Conservation (phyloP, 192 early-diverging fungal genomes). For the Spizellomyces punctatus region DNA sequence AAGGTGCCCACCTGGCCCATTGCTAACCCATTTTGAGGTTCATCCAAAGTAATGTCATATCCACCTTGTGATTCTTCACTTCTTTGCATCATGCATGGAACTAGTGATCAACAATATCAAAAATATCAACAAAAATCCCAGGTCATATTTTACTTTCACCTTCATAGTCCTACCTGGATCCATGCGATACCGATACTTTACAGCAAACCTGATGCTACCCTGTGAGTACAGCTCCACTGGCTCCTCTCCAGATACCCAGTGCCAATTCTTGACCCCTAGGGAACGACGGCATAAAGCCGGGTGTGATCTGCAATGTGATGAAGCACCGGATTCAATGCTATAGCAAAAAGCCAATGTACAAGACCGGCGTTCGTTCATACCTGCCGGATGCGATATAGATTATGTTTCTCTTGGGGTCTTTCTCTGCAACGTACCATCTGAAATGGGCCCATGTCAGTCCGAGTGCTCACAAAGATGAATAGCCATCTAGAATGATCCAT, state of each 20-base stretch:
- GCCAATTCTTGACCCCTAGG: constrained; percentile 9
- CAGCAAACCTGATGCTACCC: constrained; percentile 39
- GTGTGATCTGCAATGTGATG: constrained; percentile 10
- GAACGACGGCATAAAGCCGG: constrained; percentile 10
- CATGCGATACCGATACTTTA: constrained; percentile 57
- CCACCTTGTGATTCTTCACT: background rate
- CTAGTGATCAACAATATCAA: background rate
- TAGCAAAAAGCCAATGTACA: constrained; percentile 2
- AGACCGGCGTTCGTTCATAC: constrained; percentile 40
- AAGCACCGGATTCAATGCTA: constrained; percentile 18
- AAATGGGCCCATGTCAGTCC: background rate
- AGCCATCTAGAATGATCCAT: background rate
- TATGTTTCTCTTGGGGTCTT: constrained; percentile 62
- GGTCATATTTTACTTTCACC: background rate
- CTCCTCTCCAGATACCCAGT: constrained; percentile 19
- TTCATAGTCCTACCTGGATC: constrained; percentile 27
- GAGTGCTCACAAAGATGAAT: background rate
- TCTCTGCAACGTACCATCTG: constrained; percentile 75
- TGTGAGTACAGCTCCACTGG: constrained; percentile 16
- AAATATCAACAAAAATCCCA: background rate
- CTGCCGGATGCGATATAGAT: constrained; percentile 71
- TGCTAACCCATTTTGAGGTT: constrained; percentile 60
- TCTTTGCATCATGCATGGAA: background rate
- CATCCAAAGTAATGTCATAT: constrained; percentile 53
- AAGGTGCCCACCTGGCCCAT: constrained; percentile 54